Base-by-base conservation (phyloP, 208 protist genomes). In the Wallacemonas sp. region DNA sequence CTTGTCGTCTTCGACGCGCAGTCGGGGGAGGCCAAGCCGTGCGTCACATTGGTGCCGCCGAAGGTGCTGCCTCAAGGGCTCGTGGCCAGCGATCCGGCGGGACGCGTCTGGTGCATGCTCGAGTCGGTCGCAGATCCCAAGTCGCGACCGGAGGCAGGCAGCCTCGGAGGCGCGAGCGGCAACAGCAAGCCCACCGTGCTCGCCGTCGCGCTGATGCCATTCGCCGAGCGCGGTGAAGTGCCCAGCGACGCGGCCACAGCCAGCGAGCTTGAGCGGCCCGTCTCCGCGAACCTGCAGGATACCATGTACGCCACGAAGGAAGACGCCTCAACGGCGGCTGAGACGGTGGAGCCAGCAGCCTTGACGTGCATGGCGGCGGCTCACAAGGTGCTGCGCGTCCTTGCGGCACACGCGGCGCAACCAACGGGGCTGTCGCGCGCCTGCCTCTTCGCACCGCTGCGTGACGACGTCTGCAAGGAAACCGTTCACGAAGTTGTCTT, bases 391-490 rank as follows among this genome's bases (percentile, higher is more conserved):
- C 45, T 63, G 75, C 60, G 32, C 30, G n/a, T 57, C 3, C 9
- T 57, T 4, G 30, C 29, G 3, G 50, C 50, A 4, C 50, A 57
- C 29, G 50, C 50, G n/a, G 50, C 34, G 30, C 50, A 38, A 3
- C 50, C 50, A 5, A 57, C 24, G 4, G 50, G 50, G 0, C 24
- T 57, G 15, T 3, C 13, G 3, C 29, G n/a, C 3, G 50, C 50
- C 4, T 9, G 41, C 21, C 81, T 96, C 30, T 96, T 87, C 69
- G 78, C 82, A 17, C 87, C 86, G 17, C 71, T 96, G 34, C 63
- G 78, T 26, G 87, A 93, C 59, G 91, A 96, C 71, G 87, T 96
- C 8, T 68, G 91, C 59, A 54, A 70, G 34, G 72, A 78, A 12
- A 91, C 81, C 46, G 80, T 92, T 15, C 57, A 74, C 10, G 84